Evolutionary conservation across 75 land plant genomes (phyloP), one percentile per base, ranked within the genome.

Genomic region (Cryptomeria japonica): DNA sequence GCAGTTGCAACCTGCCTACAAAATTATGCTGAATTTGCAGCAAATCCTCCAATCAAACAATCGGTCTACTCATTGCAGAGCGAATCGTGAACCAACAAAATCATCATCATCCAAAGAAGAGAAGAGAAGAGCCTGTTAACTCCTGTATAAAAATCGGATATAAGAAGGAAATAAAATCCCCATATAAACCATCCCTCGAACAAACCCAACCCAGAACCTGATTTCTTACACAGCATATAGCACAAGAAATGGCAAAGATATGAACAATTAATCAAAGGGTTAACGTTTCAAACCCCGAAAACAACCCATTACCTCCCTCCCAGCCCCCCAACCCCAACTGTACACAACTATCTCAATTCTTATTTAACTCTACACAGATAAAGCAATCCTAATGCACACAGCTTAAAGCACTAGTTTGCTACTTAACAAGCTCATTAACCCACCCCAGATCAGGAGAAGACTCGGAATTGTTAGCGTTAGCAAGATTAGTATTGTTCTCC

Each of bases 371-470:
- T 64, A 4, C 46, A 91, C 86, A 88, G 88, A 89, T 39, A 87
- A 88, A 34, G 88, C 90, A 73, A 64, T 64, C 70, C n/a, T 25
- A 64, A 64, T 6, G 70, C 70, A 25, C n/a, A 61, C 68, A 61
- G 28, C 22, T 91, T 87, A 18, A 91, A 51, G 22, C 39, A n/a
- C 16, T 83, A 11, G n/a, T n/a, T 83, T 34, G 28, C 47, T 86
- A 44, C 89, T 36, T 86, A 86, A 95, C 90, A 41, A 94, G 89
- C 83, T 93, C 95, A 36, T 91, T 90, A 38, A 95, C 94, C 96
- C 96, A 95, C 42, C 90, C 94, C 39, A 95, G 88, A 85, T 95
- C 96, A 19, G 94, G 95, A 75, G 87, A 89, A 13, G 38, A 39
- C 11, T 18, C 32, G 25, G 87, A 58, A 37, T 75, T 46, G 34